Evolutionary conservation across 352 stramenopile genomes (phyloP), one percentile per base, ranked within the genome.

Genomic region (Thalassiosira gravida): DNA sequence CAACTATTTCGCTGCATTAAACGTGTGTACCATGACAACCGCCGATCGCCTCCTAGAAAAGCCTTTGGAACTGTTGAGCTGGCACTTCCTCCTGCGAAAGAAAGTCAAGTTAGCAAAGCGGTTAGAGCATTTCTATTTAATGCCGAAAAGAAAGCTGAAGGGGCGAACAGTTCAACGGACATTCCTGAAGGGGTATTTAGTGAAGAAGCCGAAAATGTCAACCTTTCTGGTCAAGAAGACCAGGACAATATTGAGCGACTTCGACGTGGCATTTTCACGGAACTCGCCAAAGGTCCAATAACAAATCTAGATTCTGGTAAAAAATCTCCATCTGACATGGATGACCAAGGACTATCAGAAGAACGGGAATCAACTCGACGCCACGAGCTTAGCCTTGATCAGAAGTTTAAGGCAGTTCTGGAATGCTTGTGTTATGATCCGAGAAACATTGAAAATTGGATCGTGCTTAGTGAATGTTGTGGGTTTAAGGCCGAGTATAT

Each of bases 391-490:
- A 77, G 80, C 20, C 65, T 92, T 22, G 35, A 75, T 29, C 86
- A 88, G 47, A 93, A 92, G 72, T 92, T 94, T 59, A 44, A 67
- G 18, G 88, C 82, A 5, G 87, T 94, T 67, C 20, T 94, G 27
- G 77, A 91, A 46, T 76, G 90, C 64, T 58, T 94, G 27, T 90
- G 78, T 46, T 87, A 90, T 39, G 71, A 90, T 68, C 74, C 79
- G n/a, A 73, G 56, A 11, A 84, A 93, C 59, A 77, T 72, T 14
- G 74, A 85, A 25, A 55, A 83, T 22, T 94, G 88, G 87, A 86
- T 87, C 47, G 73, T 83, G 13, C 77, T 89, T 22, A 86, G 84
- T 50, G 80, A 92, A 68, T 90, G 81, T 61, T 50, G 86, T 32
- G 76, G 68, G 37, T 83, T 91, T n/a, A n/a, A n/a, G n/a, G n/a